Evolutionary conservation across 2,329 filamentous ascomycete species (phyloP).

Genomic region (Penicillium digitatum): DNA sequence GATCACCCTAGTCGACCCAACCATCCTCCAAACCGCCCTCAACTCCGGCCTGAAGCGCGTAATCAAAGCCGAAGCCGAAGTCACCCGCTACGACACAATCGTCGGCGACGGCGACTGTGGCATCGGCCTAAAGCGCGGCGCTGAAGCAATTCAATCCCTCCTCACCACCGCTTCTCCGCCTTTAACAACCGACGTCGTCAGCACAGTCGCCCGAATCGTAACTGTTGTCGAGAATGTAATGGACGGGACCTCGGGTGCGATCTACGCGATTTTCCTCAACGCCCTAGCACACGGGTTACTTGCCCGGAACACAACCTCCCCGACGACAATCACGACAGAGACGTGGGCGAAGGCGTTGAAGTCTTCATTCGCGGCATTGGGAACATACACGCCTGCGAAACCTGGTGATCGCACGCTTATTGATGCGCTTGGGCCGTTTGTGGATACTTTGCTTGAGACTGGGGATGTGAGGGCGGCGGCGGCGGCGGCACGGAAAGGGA

Average conservation of each 20-base stretch:
- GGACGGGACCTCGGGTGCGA: constrained; percentile 72
- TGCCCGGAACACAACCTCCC: constrained; percentile 47
- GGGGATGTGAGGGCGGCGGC: constrained; percentile 69
- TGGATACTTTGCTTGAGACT: constrained; percentile 63
- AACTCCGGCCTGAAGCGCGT: constrained; percentile 54
- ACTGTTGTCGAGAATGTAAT: constrained; percentile 64
- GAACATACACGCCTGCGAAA: constrained; percentile 81
- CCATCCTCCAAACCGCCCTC: constrained; percentile 51
- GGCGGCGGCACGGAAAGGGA: constrained; percentile 67
- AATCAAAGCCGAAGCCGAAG: constrained; percentile 60
- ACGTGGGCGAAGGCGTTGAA: constrained; percentile 66
- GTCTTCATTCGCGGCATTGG: constrained; percentile 66
- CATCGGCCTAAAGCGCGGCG: constrained; percentile 77
- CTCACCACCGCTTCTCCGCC: constrained; percentile 40
- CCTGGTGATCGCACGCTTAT: constrained; percentile 86
- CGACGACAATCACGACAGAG: constrained; percentile 46
- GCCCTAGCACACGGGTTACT: constrained; percentile 68
- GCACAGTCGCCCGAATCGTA: constrained; percentile 59
- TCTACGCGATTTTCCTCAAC: constrained; percentile 87
- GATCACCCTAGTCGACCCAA: constrained; percentile 45
- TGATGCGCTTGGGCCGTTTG: constrained; percentile 85
- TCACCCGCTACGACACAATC: constrained; percentile 69
- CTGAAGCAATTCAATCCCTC: constrained; percentile 58
- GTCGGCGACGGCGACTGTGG: constrained; percentile 91
- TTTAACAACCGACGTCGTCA: constrained; percentile 55